A percentile compares a stretch with the other conserved stretches of the same genome.
Conservation (phyloP, 192 early-diverging fungal genomes). For the Thamnidium elegans region DNA sequence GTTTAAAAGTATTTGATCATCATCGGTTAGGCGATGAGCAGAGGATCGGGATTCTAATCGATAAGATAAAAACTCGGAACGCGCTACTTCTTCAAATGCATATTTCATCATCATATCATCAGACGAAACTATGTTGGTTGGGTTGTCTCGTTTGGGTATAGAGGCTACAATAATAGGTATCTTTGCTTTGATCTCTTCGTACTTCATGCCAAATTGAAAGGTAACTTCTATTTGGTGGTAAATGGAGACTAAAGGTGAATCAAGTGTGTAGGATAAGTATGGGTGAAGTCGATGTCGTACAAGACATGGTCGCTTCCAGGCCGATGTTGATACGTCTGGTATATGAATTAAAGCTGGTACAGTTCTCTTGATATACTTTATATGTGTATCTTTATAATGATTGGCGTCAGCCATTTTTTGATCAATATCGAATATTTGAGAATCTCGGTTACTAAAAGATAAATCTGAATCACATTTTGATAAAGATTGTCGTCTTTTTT, state of each 20-base stretch:
- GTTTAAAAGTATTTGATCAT: not conserved
- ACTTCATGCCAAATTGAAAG: constrained; percentile 26
- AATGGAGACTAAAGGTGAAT: constrained; percentile 31
- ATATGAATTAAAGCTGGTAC: constrained; percentile 26
- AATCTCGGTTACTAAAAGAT: constrained; percentile 1
- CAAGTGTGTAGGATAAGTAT: constrained; percentile 9
- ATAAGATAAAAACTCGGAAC: not conserved
- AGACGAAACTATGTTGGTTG: not conserved
- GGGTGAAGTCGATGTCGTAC: constrained; percentile 23
- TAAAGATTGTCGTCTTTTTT: constrained; percentile 7
- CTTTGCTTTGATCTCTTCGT: constrained; percentile 29
- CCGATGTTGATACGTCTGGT: constrained; percentile 14
- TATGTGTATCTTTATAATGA: constrained; percentile 9
- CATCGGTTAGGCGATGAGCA: not conserved
- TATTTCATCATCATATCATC: constrained; percentile 9
- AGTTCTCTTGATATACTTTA: constrained; percentile 22
- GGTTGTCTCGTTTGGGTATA: not conserved
- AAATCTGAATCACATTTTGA: constrained; percentile 18
- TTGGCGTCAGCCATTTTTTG: constrained; percentile 1
- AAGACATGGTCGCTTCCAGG: constrained; percentile 30
- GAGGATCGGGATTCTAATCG: not conserved
- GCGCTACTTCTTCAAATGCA: constrained; percentile 9
- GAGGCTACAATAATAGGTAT: constrained; percentile 33
- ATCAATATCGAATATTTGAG: constrained; percentile 1
- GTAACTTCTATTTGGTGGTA: constrained; percentile 32